Evolutionary conservation across 2,329 filamentous ascomycete genomes (phyloP).

Genomic region (Colletotrichum karsti): DNA sequence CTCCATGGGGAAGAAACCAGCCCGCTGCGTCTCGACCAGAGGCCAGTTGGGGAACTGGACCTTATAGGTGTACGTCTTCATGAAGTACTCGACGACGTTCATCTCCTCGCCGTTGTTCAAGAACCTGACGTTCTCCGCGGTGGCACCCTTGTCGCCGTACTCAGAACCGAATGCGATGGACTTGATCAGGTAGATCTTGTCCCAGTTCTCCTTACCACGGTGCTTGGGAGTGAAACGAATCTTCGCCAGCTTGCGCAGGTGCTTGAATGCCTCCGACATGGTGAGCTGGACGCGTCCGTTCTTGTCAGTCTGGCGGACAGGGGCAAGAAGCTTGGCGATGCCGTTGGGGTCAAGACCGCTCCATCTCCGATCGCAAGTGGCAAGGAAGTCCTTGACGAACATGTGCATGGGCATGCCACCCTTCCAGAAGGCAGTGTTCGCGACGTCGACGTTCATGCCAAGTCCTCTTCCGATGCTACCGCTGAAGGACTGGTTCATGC

Average conservation of each 20-base stretch:
- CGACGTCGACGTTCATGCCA: constrained; percentile 88
- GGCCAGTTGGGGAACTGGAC: constrained; percentile 60
- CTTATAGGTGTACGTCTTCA: constrained; percentile 59
- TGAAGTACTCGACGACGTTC: constrained; percentile 64
- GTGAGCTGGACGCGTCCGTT: constrained; percentile 35
- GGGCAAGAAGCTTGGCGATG: constrained; percentile 42
- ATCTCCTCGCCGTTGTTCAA: constrained; percentile 43
- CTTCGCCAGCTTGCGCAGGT: constrained; percentile 61
- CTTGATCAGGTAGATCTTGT: constrained; percentile 61
- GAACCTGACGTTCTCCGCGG: constrained; percentile 65
- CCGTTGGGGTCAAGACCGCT: constrained; percentile 34
- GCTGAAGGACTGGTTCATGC: constrained; percentile 68
- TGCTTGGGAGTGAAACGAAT: constrained; percentile 66
- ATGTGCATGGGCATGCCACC: constrained; percentile 43
- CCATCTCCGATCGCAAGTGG: constrained; percentile 42
- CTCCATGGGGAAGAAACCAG: constrained; percentile 69
- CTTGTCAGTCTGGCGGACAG: constrained; percentile 36
- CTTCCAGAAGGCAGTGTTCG: constrained; percentile 90
- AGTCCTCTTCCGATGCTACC: constrained; percentile 64
- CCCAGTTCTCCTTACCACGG: constrained; percentile 53
- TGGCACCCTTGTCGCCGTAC: constrained; percentile 54
- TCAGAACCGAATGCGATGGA: constrained; percentile 56
- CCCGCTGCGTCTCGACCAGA: constrained; percentile 64
- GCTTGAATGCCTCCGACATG: constrained; percentile 61
- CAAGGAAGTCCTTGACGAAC: constrained; percentile 35